phyloP scores from a whole-genome alignment of 2,329 filamentous ascomycete genomes.

The Fusarium protoensiforme region DNA sequence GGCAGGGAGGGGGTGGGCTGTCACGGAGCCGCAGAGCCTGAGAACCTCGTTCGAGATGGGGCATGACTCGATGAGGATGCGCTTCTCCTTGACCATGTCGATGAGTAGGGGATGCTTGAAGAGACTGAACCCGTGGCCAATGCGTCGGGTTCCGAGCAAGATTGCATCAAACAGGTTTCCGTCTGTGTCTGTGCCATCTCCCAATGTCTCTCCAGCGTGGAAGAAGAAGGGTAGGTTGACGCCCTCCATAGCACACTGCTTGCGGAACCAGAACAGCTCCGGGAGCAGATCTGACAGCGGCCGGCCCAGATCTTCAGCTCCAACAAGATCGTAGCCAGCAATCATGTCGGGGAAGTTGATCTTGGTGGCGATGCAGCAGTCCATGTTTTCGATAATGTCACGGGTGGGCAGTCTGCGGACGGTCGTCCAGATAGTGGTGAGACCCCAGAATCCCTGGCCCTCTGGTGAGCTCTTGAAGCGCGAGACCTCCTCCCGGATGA shows the following conservation, averaged over 20 bases:
- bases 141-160: slow-evolving; percentile 85
- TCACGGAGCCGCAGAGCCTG: slow-evolving; percentile 79
- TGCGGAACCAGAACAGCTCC: slow-evolving; percentile 93
- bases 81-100: slow-evolving; percentile 88
- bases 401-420: slow-evolving; percentile 73
- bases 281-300: slow-evolving; percentile 82
- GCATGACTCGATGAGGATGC: slow-evolving; percentile 89
- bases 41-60: slow-evolving; percentile 92
- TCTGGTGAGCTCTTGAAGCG: slow-evolving; percentile 78
- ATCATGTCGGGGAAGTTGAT: slow-evolving; percentile 81
- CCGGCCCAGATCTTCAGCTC: slow-evolving; percentile 84
- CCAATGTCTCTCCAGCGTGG: slow-evolving; percentile 90
- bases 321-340: slow-evolving; percentile 89
- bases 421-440: slow-evolving; percentile 86
- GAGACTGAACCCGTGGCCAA: slow-evolving; percentile 89
- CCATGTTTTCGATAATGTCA: slow-evolving; percentile 82
- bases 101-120: slow-evolving; percentile 92
- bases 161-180: slow-evolving; percentile 89
- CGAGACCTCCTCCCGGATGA: slow-evolving; percentile 81
- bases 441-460: slow-evolving; percentile 84
- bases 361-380: slow-evolving; percentile 86
- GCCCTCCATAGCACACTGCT: slow-evolving; percentile 80
- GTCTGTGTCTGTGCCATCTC: slow-evolving; percentile 78
- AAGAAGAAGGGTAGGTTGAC: slow-evolving; percentile 95
- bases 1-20: slow-evolving; percentile 83